phyloP scores from a whole-genome alignment of 1,284 basidiomycete genomes.

The Xerocomus amazonicus region DNA sequence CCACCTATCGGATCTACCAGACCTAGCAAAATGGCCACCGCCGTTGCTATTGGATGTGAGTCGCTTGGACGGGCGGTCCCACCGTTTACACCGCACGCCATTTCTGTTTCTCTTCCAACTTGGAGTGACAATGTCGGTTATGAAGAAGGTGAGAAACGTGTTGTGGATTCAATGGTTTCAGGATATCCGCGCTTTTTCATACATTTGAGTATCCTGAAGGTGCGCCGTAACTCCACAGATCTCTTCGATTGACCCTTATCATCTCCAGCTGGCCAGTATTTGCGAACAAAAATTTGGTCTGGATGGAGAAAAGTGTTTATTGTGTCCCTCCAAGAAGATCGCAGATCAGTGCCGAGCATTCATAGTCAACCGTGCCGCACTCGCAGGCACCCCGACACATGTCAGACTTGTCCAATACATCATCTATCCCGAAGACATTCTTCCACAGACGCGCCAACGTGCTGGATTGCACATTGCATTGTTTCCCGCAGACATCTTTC shows the following conservation, averaged over 20 bases:
- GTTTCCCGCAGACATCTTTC: slow-evolving; percentile 64
- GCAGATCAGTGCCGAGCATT: slow-evolving; percentile 78
- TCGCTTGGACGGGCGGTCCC: slow-evolving; percentile 59
- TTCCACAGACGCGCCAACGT: slow-evolving; percentile 22
- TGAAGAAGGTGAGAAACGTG: slow-evolving; percentile 86
- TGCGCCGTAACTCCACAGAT: slow-evolving; percentile 35
- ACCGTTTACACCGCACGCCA: slow-evolving; percentile 80
- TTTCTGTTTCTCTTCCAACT: slow-evolving; percentile 94
- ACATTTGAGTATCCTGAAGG: slow-evolving; percentile 84
- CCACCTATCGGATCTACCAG: neutral
- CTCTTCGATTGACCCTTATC: slow-evolving; percentile 4
- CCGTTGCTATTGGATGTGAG: slow-evolving; percentile 10
- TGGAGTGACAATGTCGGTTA: slow-evolving; percentile 95
- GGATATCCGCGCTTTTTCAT: slow-evolving; percentile 99
- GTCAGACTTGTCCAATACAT: slow-evolving; percentile 73
- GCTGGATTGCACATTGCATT: slow-evolving; percentile 79
- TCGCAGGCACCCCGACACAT: slow-evolving; percentile 40
- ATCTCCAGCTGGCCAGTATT: slow-evolving; percentile 64
- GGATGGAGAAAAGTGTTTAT: slow-evolving; percentile 69
- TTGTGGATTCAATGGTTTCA: slow-evolving; percentile 79
- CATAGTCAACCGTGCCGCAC: slow-evolving; percentile 53
- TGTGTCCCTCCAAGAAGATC: slow-evolving; percentile 70
- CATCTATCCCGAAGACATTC: slow-evolving; percentile 59
- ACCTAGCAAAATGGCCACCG: slow-evolving; percentile 14
- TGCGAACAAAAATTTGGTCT: slow-evolving; percentile 77